These are phyloP conservation scores for Zangia roseola DNA, from an alignment of 768 basidiomycete genomes.

Conservation along the genomic window DNA sequence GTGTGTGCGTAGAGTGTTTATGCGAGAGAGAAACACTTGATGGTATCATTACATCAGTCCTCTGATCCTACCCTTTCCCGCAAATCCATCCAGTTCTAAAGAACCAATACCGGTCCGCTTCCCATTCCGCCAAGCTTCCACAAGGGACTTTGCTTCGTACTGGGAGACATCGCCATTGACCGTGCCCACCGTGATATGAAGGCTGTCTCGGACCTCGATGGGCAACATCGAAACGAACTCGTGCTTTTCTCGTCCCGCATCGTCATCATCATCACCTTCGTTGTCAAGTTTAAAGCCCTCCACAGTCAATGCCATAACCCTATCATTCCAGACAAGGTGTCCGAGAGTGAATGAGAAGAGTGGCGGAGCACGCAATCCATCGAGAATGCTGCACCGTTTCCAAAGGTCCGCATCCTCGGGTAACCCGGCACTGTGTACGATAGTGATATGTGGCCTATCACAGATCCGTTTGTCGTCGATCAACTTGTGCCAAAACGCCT, in stretches of 20 bases:
- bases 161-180: conserved; percentile 46
- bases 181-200: conserved; percentile 93
- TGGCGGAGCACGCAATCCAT: conserved; percentile 37
- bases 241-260: conserved; percentile 36
- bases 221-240: conserved; percentile 50
- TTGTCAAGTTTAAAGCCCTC: conserved; percentile 48
- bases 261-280: conserved; percentile 27
- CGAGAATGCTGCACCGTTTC: conserved; percentile 31
- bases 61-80: conserved; percentile 32
- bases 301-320: conserved; percentile 80
- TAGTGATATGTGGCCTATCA: conserved; percentile 76
- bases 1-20: no score
- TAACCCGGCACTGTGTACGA: conserved; percentile 68
- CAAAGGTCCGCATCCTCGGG: conserved; percentile 41
- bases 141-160: conserved; percentile 69
- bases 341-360: conserved; percentile 61
- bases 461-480: conserved; percentile 47
- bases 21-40: neutral
- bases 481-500: conserved; percentile 50
- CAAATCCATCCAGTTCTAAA: conserved; percentile 28
- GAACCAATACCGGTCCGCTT: conserved; percentile 27
- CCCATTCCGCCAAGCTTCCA: conserved; percentile 51
- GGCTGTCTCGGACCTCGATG: conserved; percentile 42
- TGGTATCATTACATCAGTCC: conserved; percentile 17
- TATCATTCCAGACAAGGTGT: conserved; percentile 68